These are phyloP conservation scores for Trapa incisa DNA, from an alignment of 345 rosid species.

Conservation along the genomic window DNA sequence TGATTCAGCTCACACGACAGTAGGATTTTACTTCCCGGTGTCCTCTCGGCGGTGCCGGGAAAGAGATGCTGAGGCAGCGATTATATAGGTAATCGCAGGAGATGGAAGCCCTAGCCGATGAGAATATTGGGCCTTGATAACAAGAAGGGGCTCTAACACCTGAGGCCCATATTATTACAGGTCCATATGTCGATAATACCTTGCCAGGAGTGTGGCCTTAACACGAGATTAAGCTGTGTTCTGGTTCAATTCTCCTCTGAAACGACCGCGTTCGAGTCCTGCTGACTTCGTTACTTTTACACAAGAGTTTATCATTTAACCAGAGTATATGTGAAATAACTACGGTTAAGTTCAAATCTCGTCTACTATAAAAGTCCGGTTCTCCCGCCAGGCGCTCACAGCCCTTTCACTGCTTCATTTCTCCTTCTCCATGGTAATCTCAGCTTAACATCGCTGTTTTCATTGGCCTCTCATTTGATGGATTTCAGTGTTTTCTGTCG, in stretches of 20 bases:
- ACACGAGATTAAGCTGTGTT: too few species aligned
- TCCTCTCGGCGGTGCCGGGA: not conserved
- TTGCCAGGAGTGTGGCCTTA: too few species aligned
- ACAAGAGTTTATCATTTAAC: not conserved
- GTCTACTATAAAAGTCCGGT: not conserved
- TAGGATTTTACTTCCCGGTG: not conserved
- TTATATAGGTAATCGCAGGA: not conserved
- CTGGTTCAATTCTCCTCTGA: too few species aligned
- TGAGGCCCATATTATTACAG: not conserved
- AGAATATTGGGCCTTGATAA: not conserved
- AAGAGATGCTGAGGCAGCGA: not conserved
- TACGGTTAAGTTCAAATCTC: not conserved
- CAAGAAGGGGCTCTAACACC: not conserved
- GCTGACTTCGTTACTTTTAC: not conserved
- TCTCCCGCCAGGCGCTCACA: conserved; percentile 3
- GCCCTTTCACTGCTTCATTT: not conserved
- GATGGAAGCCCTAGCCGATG: not conserved
- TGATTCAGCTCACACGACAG: conserved; percentile 5
- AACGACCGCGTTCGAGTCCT: not conserved
- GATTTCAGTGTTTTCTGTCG: not conserved
- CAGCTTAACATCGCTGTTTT: not conserved
- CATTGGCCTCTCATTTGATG: not conserved
- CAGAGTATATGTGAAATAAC: not conserved
- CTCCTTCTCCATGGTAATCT: conserved; percentile 1
- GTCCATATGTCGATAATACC: not conserved